Conservation (phyloP, 2,329 filamentous ascomycete genomes). For the Dothideomycetidae sp. region DNA sequence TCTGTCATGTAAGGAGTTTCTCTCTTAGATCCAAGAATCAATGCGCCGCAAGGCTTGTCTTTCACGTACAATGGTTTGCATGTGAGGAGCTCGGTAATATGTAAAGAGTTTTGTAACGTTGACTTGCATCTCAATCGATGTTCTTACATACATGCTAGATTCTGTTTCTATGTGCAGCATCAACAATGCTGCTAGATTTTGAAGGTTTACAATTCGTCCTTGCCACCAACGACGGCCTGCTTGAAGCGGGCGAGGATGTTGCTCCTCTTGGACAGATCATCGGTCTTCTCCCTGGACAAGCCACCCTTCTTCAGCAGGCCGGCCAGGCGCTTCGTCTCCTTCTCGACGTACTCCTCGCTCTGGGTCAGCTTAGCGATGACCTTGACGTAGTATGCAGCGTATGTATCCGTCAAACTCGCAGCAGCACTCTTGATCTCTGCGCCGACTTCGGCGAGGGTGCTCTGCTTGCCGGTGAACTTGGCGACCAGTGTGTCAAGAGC, state of each 20-base stretch:
- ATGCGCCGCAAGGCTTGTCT: too few species aligned
- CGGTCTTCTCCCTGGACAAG: constrained; percentile 69
- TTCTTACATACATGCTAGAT: too few species aligned
- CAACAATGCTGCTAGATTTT: too few species aligned
- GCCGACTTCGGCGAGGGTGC: constrained; percentile 45
- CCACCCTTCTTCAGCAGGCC: constrained; percentile 76
- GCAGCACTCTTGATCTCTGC: constrained; percentile 60
- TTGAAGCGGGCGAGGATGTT: constrained; percentile 76
- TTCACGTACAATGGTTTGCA: too few species aligned
- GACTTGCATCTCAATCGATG: too few species aligned
- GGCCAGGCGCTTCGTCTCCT: constrained; percentile 71
- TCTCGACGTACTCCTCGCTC: constrained; percentile 65
- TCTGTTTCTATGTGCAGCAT: too few species aligned
- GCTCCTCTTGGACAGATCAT: constrained; percentile 72
- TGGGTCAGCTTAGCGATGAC: constrained; percentile 70
- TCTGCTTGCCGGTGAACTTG: constrained; percentile 52
- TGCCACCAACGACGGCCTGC: constrained; percentile 17
- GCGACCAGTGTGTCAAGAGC: constrained; percentile 61
- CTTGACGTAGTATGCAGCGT: constrained; percentile 85
- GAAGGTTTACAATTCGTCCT: constrained; percentile 21
- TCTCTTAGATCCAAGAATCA: too few species aligned
- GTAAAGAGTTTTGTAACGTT: too few species aligned
- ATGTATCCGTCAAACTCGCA: constrained; percentile 57
- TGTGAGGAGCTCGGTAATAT: too few species aligned
- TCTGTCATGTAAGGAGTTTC: too few species aligned